Evolutionary conservation across 202 grass and related monocot species (phyloP).

Genomic region (Musa balbisiana): DNA sequence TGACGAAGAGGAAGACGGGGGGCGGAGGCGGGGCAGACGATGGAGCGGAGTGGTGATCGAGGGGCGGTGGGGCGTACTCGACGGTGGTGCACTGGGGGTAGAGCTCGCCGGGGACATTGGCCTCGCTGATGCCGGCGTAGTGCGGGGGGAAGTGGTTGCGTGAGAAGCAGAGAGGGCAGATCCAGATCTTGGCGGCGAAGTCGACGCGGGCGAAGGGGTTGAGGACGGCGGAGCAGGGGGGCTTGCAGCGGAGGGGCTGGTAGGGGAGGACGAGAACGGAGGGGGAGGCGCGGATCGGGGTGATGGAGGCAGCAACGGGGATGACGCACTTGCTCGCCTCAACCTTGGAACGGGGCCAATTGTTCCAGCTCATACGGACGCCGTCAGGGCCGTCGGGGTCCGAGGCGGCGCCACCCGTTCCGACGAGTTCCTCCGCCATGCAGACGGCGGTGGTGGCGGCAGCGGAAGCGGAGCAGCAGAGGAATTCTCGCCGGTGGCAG

Average conservation of each 20-base stretch:
- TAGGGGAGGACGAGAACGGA: constrained; percentile 10
- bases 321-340: constrained; percentile 96
- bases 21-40: constrained; percentile 23
- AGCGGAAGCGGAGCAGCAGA: not conserved
- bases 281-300: constrained; percentile 23
- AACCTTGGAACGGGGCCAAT: constrained; percentile 82
- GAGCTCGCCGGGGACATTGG: constrained; percentile 85
- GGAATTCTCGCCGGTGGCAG: constrained; percentile 16
- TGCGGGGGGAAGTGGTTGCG: constrained; percentile 89
- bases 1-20: constrained; percentile 83
- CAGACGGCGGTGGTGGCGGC: constrained; percentile 15
- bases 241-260: constrained; percentile 13
- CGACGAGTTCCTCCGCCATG: constrained; percentile 62
- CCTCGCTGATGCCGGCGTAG: constrained; percentile 78
- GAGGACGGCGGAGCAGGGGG: constrained; percentile 9
- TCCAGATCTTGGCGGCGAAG: constrained; percentile 21
- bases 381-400: constrained; percentile 81
- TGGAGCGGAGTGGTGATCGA: constrained; percentile 25
- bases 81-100: constrained; percentile 80
- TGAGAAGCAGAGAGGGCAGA: constrained; percentile 48
- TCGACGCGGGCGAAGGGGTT: constrained; percentile 12
- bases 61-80: constrained; percentile 54
- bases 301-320: constrained; percentile 64
- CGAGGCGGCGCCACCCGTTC: constrained; percentile 23
- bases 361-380: constrained; percentile 81